Evolutionary conservation across 148 eudicot species (phyloP).

Genomic region (Chenopodium suecicum): DNA sequence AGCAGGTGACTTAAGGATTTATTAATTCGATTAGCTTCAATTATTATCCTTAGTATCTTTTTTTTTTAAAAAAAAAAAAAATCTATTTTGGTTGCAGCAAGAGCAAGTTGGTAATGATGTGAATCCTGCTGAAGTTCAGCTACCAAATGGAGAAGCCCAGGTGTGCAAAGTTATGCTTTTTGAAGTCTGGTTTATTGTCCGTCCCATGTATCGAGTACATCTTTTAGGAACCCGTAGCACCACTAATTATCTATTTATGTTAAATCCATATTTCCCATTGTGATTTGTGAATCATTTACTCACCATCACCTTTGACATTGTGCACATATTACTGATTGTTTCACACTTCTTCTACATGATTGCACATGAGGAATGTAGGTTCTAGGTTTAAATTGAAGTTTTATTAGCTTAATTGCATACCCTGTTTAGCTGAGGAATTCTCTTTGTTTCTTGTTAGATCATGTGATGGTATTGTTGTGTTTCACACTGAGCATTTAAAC

Average conservation of each 20-base stretch:
- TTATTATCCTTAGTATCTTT: slow-evolving; percentile 4
- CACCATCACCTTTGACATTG: background rate
- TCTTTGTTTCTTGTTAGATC: background rate
- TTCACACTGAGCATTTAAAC: background rate
- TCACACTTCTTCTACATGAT: background rate
- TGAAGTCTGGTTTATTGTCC: background rate
- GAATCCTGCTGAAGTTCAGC: slow-evolving; percentile 23
- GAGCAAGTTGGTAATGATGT: slow-evolving; percentile 10
- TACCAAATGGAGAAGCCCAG: slow-evolving; percentile 31
- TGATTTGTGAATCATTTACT: background rate
- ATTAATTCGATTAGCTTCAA: background rate
- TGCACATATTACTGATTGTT: background rate
- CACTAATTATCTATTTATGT: background rate
- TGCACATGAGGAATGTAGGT: background rate
- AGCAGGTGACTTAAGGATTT: slow-evolving; percentile 43
- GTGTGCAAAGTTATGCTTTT: slow-evolving; percentile 13
- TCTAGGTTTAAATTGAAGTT: background rate
- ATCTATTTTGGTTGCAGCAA: slow-evolving; percentile 24
- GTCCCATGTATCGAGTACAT: background rate
- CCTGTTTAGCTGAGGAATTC: slow-evolving; percentile 3
- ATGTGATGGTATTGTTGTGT: background rate
- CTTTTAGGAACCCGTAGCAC: background rate
- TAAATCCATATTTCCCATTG: background rate
- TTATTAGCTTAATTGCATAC: background rate
- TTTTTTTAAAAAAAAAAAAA: too few species aligned